A percentile compares a stretch with the other conserved stretches of the same genome.
Conservation (phyloP, 371 early-diverging fungal genomes). For the Lichtheimia ornata region DNA sequence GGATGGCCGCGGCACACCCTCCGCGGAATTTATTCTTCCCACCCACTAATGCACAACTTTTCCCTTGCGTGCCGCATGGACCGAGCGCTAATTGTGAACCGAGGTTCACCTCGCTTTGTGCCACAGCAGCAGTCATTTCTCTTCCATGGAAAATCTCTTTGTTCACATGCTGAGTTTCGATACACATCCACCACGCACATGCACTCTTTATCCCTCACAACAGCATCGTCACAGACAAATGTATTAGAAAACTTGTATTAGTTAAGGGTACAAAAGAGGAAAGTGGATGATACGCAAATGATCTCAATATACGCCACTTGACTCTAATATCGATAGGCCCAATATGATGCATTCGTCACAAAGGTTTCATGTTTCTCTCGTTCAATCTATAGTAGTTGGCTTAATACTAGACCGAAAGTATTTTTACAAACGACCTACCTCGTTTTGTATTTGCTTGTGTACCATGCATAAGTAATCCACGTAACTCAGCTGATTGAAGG, state of each 20-base stretch:
- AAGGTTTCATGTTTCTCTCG: constrained; percentile 30
- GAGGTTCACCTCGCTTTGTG: no score
- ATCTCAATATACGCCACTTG: not conserved
- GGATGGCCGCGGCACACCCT: no score
- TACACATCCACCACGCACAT: not conserved
- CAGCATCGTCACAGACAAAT: not conserved
- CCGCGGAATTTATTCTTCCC: no score
- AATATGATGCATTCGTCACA: constrained; percentile 21
- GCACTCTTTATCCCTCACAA: not conserved
- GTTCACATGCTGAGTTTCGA: no score
- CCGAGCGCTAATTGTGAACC: no score
- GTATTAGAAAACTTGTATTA: not conserved
- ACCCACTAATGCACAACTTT: no score
- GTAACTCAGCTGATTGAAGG: constrained; percentile 83
- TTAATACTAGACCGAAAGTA: not conserved
- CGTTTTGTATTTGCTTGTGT: constrained; percentile 84
- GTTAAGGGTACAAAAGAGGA: not conserved
- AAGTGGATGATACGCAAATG: not conserved
- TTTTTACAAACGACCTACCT: constrained; percentile 41
- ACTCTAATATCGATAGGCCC: constrained; percentile 22
- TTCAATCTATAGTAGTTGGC: constrained; percentile 26
- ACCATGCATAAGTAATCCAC: constrained; percentile 90
- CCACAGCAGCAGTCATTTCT: no score
- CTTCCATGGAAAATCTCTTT: no score
- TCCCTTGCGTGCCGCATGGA: no score